Evolutionary conservation across 345 rosid species (phyloP), one percentile per base, ranked within the genome.

Genomic region (Lumnitzera racemosa): DNA sequence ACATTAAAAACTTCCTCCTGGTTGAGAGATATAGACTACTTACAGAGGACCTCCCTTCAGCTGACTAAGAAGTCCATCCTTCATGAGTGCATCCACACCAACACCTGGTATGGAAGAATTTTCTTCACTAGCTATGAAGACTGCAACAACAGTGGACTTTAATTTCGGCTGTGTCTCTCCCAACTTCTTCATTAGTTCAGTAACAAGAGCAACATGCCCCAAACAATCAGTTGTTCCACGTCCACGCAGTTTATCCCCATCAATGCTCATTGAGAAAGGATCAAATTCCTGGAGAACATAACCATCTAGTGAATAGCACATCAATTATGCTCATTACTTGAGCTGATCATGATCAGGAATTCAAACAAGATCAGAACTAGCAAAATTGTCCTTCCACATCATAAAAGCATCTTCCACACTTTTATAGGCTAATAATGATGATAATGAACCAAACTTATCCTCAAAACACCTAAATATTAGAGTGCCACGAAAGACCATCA

Each of bases 211-310:
- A 72, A 95, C 99, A 41, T 95, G 96, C 55, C 97, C 99, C 83
- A 90, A 76, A 76, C 99, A 95, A 76, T 95, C 99, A 10, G 97
- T 95, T 12, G 99, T 95, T 66, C 97, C 97, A 59, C 99, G 92
- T 23, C 95, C 97, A 52, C 86, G 65, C 55, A 95, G 97, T 68
- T 86, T 84, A 66, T 95, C 99, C 13, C 96, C 96, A 17, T 90
- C 90, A 15, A 88, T 82, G 75, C 88, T 82, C 76, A 95, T 31
- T 9, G 92, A 70, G 66, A 90, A 90, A 50, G 99, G 96, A 86
- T 95, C 91, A 78, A 95, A 95, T 14, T 90, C 96, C 99, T 94
- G 76, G 46, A 1, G 43, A 7, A 36, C 43, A 36, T 9, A 7
- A 36, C 11, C 1, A 36, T 36, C 11, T 36, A 36, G 43, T 36